These are phyloP conservation scores for Dioszegia aurantiaca DNA, from an alignment of 768 basidiomycete species.

Conservation along the genomic window DNA sequence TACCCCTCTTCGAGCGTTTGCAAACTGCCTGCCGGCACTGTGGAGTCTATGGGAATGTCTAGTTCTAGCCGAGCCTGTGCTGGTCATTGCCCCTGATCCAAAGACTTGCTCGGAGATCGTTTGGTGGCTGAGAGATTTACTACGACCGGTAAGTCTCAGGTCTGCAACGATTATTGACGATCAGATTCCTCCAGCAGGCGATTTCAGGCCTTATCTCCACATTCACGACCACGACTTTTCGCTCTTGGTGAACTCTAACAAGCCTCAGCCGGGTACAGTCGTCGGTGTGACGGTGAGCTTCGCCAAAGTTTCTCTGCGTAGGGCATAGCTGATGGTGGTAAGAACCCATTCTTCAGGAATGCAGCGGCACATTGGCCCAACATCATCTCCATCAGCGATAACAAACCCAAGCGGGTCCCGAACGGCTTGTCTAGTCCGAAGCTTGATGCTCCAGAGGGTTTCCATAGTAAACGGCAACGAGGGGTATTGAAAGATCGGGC, in stretches of 20 bases:
- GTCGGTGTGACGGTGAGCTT: slow-evolving; percentile 49
- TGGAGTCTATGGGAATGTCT: slow-evolving; percentile 81
- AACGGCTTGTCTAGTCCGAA: slow-evolving; percentile 22
- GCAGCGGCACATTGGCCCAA: slow-evolving; percentile 53
- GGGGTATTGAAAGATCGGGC: slow-evolving; percentile 78
- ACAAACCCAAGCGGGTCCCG: slow-evolving; percentile 17
- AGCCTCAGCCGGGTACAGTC: slow-evolving; percentile 49
- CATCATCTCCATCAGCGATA: slow-evolving; percentile 44
- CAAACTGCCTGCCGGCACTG: slow-evolving; percentile 52
- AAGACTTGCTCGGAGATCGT: slow-evolving; percentile 75
- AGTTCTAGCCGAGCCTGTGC: slow-evolving; percentile 80
- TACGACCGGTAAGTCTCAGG: slow-evolving; percentile 67
- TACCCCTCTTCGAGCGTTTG: slow-evolving; percentile 49
- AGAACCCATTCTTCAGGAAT: slow-evolving; percentile 54
- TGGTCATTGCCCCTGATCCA: slow-evolving; percentile 76
- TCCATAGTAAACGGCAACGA: slow-evolving; percentile 61
- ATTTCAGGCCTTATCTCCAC: slow-evolving; percentile 91
- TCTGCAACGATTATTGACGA: background rate
- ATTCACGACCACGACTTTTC: slow-evolving; percentile 87
- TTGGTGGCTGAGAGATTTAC: slow-evolving; percentile 85
- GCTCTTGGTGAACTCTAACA: slow-evolving; percentile 70
- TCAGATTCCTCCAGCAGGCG: slow-evolving; percentile 76
- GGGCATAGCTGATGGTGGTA: slow-evolving; percentile 11
- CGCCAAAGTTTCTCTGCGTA: background rate
- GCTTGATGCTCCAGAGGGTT: slow-evolving; percentile 44